A percentile compares a stretch with the other conserved stretches of the same genome.
Conservation (phyloP, 345 rosid genomes). For the Linum lewisii region DNA sequence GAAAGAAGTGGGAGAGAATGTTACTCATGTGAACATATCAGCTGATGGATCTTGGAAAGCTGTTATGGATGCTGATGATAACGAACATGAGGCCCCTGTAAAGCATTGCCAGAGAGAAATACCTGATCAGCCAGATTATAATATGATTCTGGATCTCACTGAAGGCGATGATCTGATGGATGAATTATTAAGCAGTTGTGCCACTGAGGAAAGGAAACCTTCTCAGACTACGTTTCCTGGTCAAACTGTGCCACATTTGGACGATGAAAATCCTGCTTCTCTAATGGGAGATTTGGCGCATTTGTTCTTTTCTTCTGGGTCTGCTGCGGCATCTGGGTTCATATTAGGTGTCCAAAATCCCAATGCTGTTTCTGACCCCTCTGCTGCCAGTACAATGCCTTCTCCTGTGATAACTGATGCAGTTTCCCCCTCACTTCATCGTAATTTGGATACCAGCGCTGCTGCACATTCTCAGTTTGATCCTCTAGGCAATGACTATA, state of each 20-base stretch:
- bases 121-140: constrained; percentile 31
- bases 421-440: constrained; percentile 17
- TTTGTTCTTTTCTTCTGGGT: background rate
- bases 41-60: constrained; percentile 87
- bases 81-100: constrained; percentile 19
- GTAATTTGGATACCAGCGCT: constrained; percentile 16
- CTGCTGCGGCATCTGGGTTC: too few relatives aligned
- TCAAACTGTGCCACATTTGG: constrained; percentile 21
- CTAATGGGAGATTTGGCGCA: background rate
- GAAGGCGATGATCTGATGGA: constrained; percentile 38
- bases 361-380: constrained; percentile 14
- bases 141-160: constrained; percentile 58
- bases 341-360: constrained; percentile 3
- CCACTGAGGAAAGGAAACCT: constrained; percentile 65
- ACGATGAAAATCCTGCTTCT: background rate
- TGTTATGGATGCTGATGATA: constrained; percentile 36
- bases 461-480: constrained; percentile 17
- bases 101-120: constrained; percentile 18
- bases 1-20: constrained; percentile 49
- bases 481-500: constrained; percentile 29
- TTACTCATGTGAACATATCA: constrained; percentile 54
- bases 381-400: too few relatives aligned
- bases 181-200: constrained; percentile 19
- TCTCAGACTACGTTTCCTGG: constrained; percentile 23
- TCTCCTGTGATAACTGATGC: constrained; percentile 29